Evolutionary conservation across 495 filamentous ascomycete species (phyloP).

Genomic region (Penicillium cinerascens): DNA sequence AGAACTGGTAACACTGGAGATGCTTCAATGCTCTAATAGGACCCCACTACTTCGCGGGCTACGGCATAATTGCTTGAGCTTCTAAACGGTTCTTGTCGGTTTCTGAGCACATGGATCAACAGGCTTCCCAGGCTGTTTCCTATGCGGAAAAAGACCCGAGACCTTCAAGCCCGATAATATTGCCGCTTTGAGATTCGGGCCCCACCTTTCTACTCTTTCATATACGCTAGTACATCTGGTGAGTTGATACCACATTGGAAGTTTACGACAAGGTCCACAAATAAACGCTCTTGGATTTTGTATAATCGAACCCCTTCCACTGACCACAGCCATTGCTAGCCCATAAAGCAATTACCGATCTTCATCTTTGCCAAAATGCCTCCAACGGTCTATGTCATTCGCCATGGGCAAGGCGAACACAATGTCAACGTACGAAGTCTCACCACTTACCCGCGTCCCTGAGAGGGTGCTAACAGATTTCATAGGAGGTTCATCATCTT

Average conservation of each 20-base stretch:
- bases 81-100: too few species aligned
- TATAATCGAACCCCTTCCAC: not conserved
- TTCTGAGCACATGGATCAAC: not conserved
- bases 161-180: not conserved
- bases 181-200: not conserved
- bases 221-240: not conserved
- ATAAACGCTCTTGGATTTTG: not conserved
- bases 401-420: slow-evolving; percentile 20
- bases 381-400: slow-evolving; percentile 13
- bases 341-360: not conserved
- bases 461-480: too few species aligned
- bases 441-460: too few species aligned
- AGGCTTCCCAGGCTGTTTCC: not conserved
- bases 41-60: too few species aligned
- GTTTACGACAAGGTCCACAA: not conserved
- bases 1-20: not conserved
- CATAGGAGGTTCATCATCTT: slow-evolving; percentile 14
- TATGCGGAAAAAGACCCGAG: not conserved
- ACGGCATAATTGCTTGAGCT: too few species aligned
- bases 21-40: too few species aligned
- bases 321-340: not conserved
- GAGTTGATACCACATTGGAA: not conserved
- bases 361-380: slow-evolving; percentile 12
- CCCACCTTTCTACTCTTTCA: not conserved
- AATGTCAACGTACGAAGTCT: slow-evolving; percentile 13